Evolutionary conservation across 305 asterid species (phyloP), one percentile per base, ranked within the genome.

Genomic region (Plantago coronopus): DNA sequence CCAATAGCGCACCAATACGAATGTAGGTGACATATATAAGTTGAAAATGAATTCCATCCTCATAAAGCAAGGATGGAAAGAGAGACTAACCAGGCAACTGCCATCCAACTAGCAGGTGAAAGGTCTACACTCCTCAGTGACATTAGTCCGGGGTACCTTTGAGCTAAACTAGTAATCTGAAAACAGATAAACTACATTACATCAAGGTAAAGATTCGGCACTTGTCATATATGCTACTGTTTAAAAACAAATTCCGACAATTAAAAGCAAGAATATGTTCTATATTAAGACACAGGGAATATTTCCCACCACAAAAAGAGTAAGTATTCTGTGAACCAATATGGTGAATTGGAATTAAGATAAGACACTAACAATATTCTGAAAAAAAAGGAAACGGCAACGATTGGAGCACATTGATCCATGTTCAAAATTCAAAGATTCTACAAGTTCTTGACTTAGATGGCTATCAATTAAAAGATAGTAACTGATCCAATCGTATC

Each of bases 51-150:
- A 42, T 53, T 34, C 47, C 57, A 47, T 27, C 34, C 3, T n/a
- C 1, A 48, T 3, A 11, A 12, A 21, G 7, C 16, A 43, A 34
- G 6, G 48, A 15, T 0, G 29, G 10, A 63, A 25, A 22, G 19
- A 68, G 57, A 56, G 66, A 64, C 71, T 59, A 73, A 93, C 99
- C 99, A 93, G 56, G 99, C 99, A 58, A 93, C 89, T 0, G 99
- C 88, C 95, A 93, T 79, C 99, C 99, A 93, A 82, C 96, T 88
- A 59, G 97, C 97, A 0, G 97, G 97, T 29, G 97, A 91, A 78
- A 91, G 95, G 68, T 91, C 96, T 14, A 91, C 97, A 64, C 95
- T 88, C 82, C 84, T 82, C 84, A 91, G 73, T 15, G 97, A 80
- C 96, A 79, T 83, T 62, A 91, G 74, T 59, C 97, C 94, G 0